Conservation (phyloP, 2,329 filamentous ascomycete species). For the Beauveria rudraprayagi region DNA sequence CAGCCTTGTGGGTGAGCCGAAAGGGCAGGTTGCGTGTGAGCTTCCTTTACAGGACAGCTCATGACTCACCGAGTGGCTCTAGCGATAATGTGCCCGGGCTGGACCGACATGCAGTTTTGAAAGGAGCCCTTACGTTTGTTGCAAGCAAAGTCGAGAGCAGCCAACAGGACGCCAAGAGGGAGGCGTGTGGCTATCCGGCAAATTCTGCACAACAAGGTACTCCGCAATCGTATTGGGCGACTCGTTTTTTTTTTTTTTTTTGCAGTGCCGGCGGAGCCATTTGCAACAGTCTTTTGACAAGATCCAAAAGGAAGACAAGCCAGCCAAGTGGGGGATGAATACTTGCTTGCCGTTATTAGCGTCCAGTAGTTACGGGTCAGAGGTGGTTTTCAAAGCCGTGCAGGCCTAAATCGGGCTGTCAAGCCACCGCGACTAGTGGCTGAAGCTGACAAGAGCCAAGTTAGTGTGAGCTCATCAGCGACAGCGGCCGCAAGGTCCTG, state of each 20-base stretch:
- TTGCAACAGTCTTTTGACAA: neutral
- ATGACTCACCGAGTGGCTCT: constrained; percentile 8
- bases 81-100: neutral
- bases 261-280: neutral
- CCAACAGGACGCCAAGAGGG: neutral
- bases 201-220: neutral
- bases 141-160: neutral
- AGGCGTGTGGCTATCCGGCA: neutral
- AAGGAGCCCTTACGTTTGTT: neutral
- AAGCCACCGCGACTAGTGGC: constrained; percentile 10
- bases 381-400: neutral
- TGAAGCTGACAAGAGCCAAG: constrained; percentile 6
- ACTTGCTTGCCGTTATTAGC: neutral
- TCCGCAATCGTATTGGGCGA: neutral
- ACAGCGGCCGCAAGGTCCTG: neutral
- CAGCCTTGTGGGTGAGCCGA: neutral
- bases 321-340: neutral
- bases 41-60: neutral
- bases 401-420: constrained; percentile 7
- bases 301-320: neutral
- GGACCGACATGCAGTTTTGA: neutral
- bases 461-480: neutral
- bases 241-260: neutral
- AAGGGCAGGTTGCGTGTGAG: neutral
- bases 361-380: neutral